These are phyloP conservation scores for Trichosporon coremiiforme DNA, from an alignment of 1,284 basidiomycete genomes.

Conservation along the genomic window DNA sequence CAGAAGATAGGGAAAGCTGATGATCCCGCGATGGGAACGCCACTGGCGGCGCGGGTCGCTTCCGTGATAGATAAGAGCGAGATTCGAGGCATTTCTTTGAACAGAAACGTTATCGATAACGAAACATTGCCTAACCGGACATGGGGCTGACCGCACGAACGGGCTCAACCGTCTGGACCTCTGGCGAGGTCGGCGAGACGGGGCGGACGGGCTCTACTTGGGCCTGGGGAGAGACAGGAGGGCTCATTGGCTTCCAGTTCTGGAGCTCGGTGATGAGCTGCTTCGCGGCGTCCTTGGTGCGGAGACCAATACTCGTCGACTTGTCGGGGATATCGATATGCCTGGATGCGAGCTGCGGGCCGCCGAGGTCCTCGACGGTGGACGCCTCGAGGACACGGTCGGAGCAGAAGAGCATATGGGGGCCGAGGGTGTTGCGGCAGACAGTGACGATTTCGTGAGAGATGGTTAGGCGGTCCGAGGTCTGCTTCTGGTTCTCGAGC, in stretches of 20 bases:
- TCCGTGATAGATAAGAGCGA: background rate
- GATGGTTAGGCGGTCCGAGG: constrained; percentile 30
- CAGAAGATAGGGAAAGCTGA: constrained; percentile 4
- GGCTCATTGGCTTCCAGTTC: constrained; percentile 14
- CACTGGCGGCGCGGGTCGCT: background rate
- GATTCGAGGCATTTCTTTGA: background rate
- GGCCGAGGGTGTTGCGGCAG: constrained; percentile 27
- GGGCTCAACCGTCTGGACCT: background rate
- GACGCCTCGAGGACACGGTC: constrained; percentile 25
- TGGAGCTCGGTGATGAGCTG: constrained; percentile 19
- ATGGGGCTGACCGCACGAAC: constrained; percentile 5
- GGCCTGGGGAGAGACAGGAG: constrained; percentile 4
- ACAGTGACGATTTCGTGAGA: constrained; percentile 29
- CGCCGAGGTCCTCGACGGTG: constrained; percentile 30
- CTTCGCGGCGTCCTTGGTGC: constrained; percentile 2
- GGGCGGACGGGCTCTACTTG: constrained; percentile 6
- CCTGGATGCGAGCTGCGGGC: constrained; percentile 25
- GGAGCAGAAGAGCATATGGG: constrained; percentile 28
- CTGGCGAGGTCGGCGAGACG: background rate
- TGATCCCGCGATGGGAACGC: background rate
- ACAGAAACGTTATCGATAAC: background rate
- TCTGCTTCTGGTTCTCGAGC: constrained; percentile 27
- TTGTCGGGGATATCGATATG: constrained; percentile 17
- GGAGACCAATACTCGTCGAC: constrained; percentile 11
- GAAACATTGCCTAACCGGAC: background rate